Percentiles rank a stretch among this genome's conserved stretches.
These are phyloP conservation scores for Leccinum imitatum DNA, from an alignment of 768 basidiomycete genomes.

Conservation along the genomic window DNA sequence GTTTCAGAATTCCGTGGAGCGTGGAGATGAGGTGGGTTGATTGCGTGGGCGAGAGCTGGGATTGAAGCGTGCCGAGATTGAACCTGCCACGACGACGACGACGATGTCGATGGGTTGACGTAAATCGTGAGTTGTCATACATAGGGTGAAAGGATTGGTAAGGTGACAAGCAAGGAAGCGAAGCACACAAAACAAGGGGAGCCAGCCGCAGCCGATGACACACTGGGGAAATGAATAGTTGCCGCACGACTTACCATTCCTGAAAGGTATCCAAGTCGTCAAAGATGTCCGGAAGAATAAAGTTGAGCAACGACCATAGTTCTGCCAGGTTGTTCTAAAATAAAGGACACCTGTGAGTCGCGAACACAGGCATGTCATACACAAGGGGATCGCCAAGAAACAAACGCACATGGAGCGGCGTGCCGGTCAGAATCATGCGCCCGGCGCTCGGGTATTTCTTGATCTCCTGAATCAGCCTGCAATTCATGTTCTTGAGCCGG, in stretches of 20 bases:
- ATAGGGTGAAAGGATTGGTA: not conserved
- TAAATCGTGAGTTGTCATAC: not conserved
- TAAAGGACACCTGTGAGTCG: not conserved
- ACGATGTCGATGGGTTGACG: not conserved
- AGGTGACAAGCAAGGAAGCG: not conserved
- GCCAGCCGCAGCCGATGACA: not conserved
- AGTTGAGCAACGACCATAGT: slow-evolving; percentile 93
- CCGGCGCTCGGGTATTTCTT: slow-evolving; percentile 83
- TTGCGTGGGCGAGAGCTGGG: slow-evolving; percentile 54
- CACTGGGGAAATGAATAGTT: not conserved
- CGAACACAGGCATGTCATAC: not conserved
- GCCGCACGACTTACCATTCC: slow-evolving; percentile 58
- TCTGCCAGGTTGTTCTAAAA: slow-evolving; percentile 95
- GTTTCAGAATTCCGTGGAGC: slow-evolving; percentile 89
- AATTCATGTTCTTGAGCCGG: slow-evolving; percentile 91
- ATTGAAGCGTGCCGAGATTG: slow-evolving; percentile 64
- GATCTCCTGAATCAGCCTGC: slow-evolving; percentile 86
- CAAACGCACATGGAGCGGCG: slow-evolving; percentile 84
- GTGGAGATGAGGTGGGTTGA: slow-evolving; percentile 69
- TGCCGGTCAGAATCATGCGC: slow-evolving; percentile 93
- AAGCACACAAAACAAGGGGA: not conserved
- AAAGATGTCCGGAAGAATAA: slow-evolving; percentile 93
- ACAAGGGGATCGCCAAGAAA: slow-evolving; percentile 2
- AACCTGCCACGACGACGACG: slow-evolving; percentile 47
- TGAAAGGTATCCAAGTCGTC: slow-evolving; percentile 87